Evolutionary conservation across 257 asterid genomes (phyloP), one percentile per base, ranked within the genome.

Genomic region (Penstemon eatonii): DNA sequence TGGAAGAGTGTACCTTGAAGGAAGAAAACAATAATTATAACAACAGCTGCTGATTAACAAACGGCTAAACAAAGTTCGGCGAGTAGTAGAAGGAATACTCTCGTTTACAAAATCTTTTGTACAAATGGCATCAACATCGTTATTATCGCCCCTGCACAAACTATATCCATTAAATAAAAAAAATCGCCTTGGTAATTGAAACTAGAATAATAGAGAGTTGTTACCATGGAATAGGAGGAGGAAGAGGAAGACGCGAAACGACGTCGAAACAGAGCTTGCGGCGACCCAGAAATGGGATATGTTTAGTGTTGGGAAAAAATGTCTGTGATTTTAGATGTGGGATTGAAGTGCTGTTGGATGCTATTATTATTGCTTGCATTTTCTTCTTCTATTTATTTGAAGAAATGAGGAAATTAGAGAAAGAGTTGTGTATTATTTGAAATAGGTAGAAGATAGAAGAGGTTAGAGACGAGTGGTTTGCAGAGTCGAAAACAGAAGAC

Each of bases 221-320:
- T 68, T 70, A 90, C 98, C 82, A 19, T 38, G 67, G 75, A 71
- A 75, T 43, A 19, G 75, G 67, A 59, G 65, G 15, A 5, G 79
- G 76, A 72, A 68, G 57, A 33, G 85, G 81, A 49, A 77, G 77
- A 57, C 67, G 75, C n/a, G 78, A 75, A 60, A 72, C 75, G 80
- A 76, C 73, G 78, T 79, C 82, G 82, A 86, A 84, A 84, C 88
- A 89, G 79, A 90, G 95, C 76, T 82, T 84, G 58, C 97, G 97
- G 54, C 99, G 96, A 75, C 95, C 86, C 52, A 85, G 67, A 42
- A 75, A 65, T 0, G 69, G 77, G 62, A 75, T 74, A 56, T 56
- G 70, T 33, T 75, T 62, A 18, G 50, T 81, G 57, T 52, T 60
- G 71, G 76, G 52, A 72, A 69, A 12, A 5, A 67, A 44, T 42